phyloP scores from a whole-genome alignment of 179 eudicot species.

The Sideroxylon spinosum region DNA sequence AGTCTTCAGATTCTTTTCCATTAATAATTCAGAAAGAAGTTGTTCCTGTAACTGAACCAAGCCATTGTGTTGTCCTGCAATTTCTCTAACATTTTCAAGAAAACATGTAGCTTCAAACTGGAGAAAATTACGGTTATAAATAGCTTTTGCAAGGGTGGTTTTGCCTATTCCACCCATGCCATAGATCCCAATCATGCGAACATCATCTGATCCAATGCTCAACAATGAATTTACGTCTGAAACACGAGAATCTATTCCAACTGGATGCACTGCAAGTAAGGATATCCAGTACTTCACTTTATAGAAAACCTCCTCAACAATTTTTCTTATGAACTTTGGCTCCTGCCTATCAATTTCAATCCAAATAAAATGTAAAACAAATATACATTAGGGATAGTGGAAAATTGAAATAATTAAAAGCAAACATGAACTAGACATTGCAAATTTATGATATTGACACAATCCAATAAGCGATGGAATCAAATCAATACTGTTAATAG shows the following conservation, averaged over 20 bases:
- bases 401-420: no score
- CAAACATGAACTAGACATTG: no score
- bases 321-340: neutral
- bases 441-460: no score
- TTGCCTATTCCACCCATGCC: slow-evolving; percentile 11
- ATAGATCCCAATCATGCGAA: slow-evolving; percentile 1
- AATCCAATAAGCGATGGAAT: no score
- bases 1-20: neutral
- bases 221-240: neutral
- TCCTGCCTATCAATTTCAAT: neutral
- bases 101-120: neutral
- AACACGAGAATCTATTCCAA: neutral
- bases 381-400: no score
- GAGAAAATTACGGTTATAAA: neutral
- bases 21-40: neutral
- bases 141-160: slow-evolving; percentile 13
- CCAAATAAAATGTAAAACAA: no score
- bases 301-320: neutral
- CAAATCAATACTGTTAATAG: no score
- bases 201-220: neutral
- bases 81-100: neutral
- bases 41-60: neutral
- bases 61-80: neutral
- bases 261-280: neutral
- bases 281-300: neutral